Percentiles rank a stretch among this genome's conserved stretches.
phyloP scores from a whole-genome alignment of 805 yeast genomes.

The Debaryomyces prosopidis region DNA sequence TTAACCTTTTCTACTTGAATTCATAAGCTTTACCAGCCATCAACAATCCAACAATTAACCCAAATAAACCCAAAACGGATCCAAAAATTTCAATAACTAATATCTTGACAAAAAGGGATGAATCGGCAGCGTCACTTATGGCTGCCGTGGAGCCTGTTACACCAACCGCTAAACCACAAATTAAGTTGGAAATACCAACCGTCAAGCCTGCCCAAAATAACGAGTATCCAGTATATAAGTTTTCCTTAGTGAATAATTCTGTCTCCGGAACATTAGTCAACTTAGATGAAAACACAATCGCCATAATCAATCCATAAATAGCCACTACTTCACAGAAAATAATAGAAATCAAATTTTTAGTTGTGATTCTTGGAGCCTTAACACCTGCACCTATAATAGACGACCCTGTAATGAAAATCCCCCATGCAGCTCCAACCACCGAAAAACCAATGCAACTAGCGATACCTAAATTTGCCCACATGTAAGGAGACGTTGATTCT shows the following conservation, averaged over 20 bases:
- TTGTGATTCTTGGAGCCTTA: slow-evolving; percentile 94
- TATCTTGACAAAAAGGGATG: slow-evolving; percentile 91
- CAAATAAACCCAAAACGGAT: slow-evolving; percentile 91
- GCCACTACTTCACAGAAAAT: slow-evolving; percentile 99
- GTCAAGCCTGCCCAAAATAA: slow-evolving; percentile 98
- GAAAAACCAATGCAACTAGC: slow-evolving; percentile 89
- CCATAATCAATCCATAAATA: slow-evolving; percentile 95
- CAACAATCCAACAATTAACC: slow-evolving; percentile 95
- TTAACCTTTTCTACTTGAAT: slow-evolving; percentile 51
- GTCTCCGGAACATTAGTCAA: slow-evolving; percentile 64
- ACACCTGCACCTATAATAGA: slow-evolving; percentile 98
- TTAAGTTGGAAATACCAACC: slow-evolving; percentile 88
- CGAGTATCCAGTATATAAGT: slow-evolving; percentile 91
- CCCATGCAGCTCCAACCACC: slow-evolving; percentile 99
- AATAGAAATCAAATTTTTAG: slow-evolving; percentile 93
- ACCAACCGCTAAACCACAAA: slow-evolving; percentile 97
- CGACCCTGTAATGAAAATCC: slow-evolving; percentile 93
- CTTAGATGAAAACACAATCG: slow-evolving; percentile 94
- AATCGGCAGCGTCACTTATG: slow-evolving; percentile 95
- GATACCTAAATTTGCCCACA: slow-evolving; percentile 95
- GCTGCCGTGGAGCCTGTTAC: slow-evolving; percentile 99
- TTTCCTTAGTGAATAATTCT: slow-evolving; percentile 73
- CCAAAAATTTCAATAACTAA: slow-evolving; percentile 97
- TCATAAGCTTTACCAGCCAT: slow-evolving; percentile 97
- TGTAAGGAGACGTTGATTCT: slow-evolving; percentile 84